Percentiles rank a stretch among this genome's conserved stretches.
Evolutionary conservation across 495 filamentous ascomycete genomes (phyloP).

Genomic region (Podospora bellae-mahoneyi): DNA sequence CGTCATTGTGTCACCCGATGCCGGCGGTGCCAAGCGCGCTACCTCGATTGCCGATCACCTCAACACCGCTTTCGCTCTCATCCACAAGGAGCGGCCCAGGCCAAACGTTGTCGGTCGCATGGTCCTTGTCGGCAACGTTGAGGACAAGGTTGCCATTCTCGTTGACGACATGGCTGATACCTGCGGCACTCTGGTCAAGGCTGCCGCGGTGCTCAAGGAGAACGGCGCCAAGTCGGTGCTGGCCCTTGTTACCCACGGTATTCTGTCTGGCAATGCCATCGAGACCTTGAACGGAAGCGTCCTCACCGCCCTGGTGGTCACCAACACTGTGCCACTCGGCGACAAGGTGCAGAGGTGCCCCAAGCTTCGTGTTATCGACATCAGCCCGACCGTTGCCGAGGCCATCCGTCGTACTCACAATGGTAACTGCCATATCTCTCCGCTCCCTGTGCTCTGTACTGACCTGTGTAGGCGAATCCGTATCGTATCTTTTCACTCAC

Average conservation of each 20-base stretch:
- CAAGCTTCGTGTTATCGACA: slow-evolving; percentile 86
- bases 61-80: slow-evolving; percentile 93
- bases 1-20: slow-evolving; percentile 94
- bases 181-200: slow-evolving; percentile 87
- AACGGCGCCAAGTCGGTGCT: slow-evolving; percentile 85
- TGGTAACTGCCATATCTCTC: slow-evolving; percentile 43
- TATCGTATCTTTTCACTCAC: slow-evolving; percentile 92
- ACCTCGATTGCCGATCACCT: slow-evolving; percentile 95
- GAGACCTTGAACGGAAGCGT: slow-evolving; percentile 82
- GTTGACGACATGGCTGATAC: slow-evolving; percentile 87
- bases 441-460: slow-evolving; percentile 12
- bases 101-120: slow-evolving; percentile 96
- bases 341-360: slow-evolving; percentile 69
- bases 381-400: slow-evolving; percentile 72
- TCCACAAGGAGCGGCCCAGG: slow-evolving; percentile 94
- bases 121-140: slow-evolving; percentile 81
- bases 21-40: slow-evolving; percentile 92
- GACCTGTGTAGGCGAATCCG: slow-evolving; percentile 49
- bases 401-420: slow-evolving; percentile 91
- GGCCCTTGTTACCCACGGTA: slow-evolving; percentile 95
- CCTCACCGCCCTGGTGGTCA: slow-evolving; percentile 79
- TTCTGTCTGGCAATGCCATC: slow-evolving; percentile 87
- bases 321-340: slow-evolving; percentile 91
- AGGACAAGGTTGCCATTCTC: slow-evolving; percentile 55
- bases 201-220: slow-evolving; percentile 84